These are phyloP conservation scores for Guyanaporus albipodus DNA, from an alignment of 768 basidiomycete species.

Conservation along the genomic window DNA sequence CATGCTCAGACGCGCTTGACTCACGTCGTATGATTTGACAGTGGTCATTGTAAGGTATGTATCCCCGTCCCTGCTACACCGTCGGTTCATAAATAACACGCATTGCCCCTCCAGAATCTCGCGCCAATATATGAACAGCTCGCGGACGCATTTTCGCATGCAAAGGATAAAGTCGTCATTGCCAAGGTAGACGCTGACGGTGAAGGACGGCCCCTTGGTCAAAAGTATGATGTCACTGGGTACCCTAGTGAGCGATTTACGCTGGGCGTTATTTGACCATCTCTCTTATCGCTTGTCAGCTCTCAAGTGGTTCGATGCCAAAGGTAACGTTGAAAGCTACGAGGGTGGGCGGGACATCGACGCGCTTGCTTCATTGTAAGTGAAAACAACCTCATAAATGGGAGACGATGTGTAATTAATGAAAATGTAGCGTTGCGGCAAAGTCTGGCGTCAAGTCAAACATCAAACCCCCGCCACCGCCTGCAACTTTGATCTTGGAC, in stretches of 20 bases:
- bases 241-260: conserved; percentile 69
- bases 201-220: conserved; percentile 69
- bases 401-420: neutral
- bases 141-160: conserved; percentile 77
- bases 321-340: conserved; percentile 66
- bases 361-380: conserved; percentile 70
- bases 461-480: conserved; percentile 80
- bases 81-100: neutral
- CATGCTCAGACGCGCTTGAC: neutral
- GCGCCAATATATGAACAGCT: conserved; percentile 87
- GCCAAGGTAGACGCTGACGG: conserved; percentile 95
- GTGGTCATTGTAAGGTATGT: conserved; percentile 83
- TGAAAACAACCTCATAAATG: neutral
- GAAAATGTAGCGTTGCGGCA: conserved; percentile 53
- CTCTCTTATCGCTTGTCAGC: conserved; percentile 44
- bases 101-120: conserved; percentile 57
- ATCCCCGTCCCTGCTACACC: neutral
- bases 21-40: conserved; percentile 24
- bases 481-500: conserved; percentile 65
- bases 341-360: conserved; percentile 80
- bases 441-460: conserved; percentile 83
- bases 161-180: conserved; percentile 78
- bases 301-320: conserved; percentile 83
- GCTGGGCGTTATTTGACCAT: neutral
- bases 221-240: conserved; percentile 75